Percentiles rank a stretch among this genome's conserved stretches.
Evolutionary conservation across 148 eudicot genomes (phyloP).

Genomic region (Polygonum aviculare): DNA sequence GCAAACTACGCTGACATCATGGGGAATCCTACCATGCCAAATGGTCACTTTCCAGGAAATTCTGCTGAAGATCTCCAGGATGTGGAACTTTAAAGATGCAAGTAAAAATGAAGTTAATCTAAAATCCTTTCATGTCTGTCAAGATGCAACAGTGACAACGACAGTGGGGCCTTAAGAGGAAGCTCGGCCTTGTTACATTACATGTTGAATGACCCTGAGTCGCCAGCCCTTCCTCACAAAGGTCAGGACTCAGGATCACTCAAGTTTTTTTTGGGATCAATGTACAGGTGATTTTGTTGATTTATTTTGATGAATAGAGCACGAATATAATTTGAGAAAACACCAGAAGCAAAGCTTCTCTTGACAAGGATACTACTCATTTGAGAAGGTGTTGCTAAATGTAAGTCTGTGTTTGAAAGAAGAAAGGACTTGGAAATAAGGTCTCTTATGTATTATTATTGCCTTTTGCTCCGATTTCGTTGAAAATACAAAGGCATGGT

Average conservation of each 20-base stretch:
- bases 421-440: not conserved
- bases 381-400: not conserved
- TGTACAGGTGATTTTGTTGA: slow-evolving; percentile 7
- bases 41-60: slow-evolving; percentile 24
- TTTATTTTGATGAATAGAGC: not conserved
- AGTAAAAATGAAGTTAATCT: too few species aligned
- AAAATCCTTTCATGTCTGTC: not conserved
- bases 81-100: slow-evolving; percentile 21
- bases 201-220: not conserved
- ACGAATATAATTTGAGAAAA: not conserved
- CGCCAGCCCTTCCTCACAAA: not conserved
- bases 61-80: slow-evolving; percentile 21
- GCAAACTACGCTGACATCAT: slow-evolving; percentile 29
- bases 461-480: not conserved
- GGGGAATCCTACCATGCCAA: slow-evolving; percentile 20
- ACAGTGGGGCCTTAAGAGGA: not conserved
- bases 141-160: not conserved
- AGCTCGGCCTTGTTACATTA: not conserved
- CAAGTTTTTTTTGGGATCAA: not conserved
- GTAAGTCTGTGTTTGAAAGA: not conserved
- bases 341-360: slow-evolving; percentile 8
- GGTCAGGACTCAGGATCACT: not conserved
- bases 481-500: not conserved
- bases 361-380: not conserved
- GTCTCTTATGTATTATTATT: not conserved